phyloP scores from a whole-genome alignment of 179 eudicot species.

The Spinacia oleracea region DNA sequence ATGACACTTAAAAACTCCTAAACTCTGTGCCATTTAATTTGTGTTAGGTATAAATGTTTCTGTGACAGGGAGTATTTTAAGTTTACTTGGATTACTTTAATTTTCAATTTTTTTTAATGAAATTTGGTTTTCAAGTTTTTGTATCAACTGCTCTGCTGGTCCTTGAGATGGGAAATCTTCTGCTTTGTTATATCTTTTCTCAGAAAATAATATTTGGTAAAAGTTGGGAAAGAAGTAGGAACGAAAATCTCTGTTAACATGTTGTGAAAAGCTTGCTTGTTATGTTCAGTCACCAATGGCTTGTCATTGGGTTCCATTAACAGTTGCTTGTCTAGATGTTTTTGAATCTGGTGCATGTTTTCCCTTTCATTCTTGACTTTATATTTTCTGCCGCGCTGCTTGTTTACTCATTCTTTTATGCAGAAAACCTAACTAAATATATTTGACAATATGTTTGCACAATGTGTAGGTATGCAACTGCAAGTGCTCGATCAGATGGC shows the following conservation, averaged over 20 bases:
- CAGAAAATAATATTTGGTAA: not conserved
- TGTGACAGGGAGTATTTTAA: too few relatives aligned
- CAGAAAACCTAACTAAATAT: not conserved
- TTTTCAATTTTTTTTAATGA: not conserved
- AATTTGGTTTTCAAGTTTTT: not conserved
- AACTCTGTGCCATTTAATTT: too few relatives aligned
- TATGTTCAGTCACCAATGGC: not conserved
- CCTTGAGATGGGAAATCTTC: not conserved
- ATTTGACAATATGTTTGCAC: constrained; percentile 10
- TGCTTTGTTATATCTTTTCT: not conserved
- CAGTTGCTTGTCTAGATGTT: not conserved
- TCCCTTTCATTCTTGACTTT: constrained; percentile 4
- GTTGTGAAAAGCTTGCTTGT: not conserved
- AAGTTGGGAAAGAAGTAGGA: not conserved
- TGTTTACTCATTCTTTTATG: not conserved
- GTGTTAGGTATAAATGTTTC: too few relatives aligned
- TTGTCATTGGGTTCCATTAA: not conserved
- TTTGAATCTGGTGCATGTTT: not conserved
- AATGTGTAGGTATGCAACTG: constrained; percentile 77
- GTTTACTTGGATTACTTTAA: not conserved
- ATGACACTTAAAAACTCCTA: too few relatives aligned
- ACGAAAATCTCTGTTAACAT: not conserved
- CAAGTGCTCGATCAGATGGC: constrained; percentile 96
- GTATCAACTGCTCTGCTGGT: not conserved
- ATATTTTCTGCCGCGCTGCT: not conserved